A percentile compares a stretch with the other conserved stretches of the same genome.
Conservation (phyloP, 306 rosid genomes). For the Corylus heterophylla region DNA sequence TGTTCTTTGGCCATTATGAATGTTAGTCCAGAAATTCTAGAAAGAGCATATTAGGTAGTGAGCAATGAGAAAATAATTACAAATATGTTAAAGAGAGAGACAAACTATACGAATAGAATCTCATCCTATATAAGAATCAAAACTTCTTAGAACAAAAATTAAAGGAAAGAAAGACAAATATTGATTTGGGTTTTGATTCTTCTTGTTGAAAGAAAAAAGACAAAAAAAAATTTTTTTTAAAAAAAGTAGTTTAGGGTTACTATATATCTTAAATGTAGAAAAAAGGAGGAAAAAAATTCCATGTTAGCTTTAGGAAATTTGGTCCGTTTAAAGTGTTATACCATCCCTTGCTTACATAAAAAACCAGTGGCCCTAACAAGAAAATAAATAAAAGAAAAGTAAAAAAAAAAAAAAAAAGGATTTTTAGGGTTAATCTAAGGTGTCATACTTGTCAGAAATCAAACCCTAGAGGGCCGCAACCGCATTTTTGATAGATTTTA, state of each 20-base stretch:
- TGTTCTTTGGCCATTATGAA: neutral
- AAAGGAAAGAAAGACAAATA: constrained; percentile 27
- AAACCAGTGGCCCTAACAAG: constrained; percentile 37
- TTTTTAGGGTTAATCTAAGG: too few species aligned
- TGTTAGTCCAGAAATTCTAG: neutral
- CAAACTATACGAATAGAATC: neutral
- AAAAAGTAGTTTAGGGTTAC: constrained; percentile 22
- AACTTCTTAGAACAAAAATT: neutral
- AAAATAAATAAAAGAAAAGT: neutral
- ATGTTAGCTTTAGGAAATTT: constrained; percentile 28
- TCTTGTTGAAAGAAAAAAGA: neutral
- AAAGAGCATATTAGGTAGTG: neutral
- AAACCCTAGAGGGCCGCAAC: too few species aligned
- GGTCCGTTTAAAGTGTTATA: constrained; percentile 23
- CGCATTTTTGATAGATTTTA: too few species aligned
- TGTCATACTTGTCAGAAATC: too few species aligned
- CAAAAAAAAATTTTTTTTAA: neutral
- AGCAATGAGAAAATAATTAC: neutral
- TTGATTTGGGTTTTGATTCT: neutral
- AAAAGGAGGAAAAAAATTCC: constrained; percentile 28
- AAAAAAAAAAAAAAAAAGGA: neutral
- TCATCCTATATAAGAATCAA: too few species aligned
- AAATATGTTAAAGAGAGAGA: neutral
- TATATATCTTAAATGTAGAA: constrained; percentile 34
- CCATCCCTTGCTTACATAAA: constrained; percentile 62